Evolutionary conservation across 108 stramenopile species (phyloP), one percentile per base, ranked within the genome.

Genomic region (Epithemia pelagica): DNA sequence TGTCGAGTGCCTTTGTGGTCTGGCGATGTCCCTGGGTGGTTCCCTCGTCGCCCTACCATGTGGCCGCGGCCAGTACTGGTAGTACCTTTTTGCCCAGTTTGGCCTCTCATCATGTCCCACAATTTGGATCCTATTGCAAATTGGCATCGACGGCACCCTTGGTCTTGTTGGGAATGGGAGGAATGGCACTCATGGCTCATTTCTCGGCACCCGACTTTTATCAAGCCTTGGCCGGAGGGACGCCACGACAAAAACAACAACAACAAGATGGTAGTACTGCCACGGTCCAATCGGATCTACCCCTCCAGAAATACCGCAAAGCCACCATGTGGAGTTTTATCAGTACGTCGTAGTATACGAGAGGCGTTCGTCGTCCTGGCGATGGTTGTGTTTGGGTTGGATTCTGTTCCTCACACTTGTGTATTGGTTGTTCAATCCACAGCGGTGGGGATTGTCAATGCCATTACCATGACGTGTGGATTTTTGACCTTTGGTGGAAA

Each of bases 131-230:
- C 20, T 78, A 77, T 28, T 75, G 74, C 28, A 69, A 59, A 15
- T 28, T 72, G 21, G 46, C 78, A 8, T 74, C 79, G 65, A 90
- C 85, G 0, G 78, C 86, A 18, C 70, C 80, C 0, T 66, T 94
- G 0, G 80, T 96, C 18, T 54, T 95, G 26, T 70, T 88, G 32
- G 84, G 86, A 28, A 97, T 97, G 96, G 79, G 85, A 21, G 85
- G 89, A 32, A 87, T 89, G 1, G 82, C 95, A 8, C 94, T 81
- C 65, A 78, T 94, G 57, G 92, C 87, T 61, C 96, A 97, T 75
- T 95, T 93, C 78, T 85, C 88, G 30, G 95, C 92, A 23, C 96
- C 94, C 7, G 78, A 88, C 54, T 95, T 97, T 64, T 94, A 86
- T 67, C 71, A 83, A 28, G 77, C 89, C 33, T 54, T 96, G 20